phyloP scores from a whole-genome alignment of 2,329 filamentous ascomycete genomes.

The Ophiostoma triangulosporum region DNA sequence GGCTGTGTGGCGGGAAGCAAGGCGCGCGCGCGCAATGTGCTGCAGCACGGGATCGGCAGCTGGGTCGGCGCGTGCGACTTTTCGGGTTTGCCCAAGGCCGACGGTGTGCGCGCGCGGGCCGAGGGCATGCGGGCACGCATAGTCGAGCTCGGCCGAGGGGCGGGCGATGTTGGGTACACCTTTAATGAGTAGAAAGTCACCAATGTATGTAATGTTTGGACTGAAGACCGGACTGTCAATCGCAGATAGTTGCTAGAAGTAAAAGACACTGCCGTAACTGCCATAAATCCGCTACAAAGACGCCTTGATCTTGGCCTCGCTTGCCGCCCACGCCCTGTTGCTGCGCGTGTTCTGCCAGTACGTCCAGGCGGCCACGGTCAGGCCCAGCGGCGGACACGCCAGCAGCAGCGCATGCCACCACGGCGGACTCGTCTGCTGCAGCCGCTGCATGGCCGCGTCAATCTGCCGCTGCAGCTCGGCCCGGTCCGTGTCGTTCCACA shows the following conservation, averaged over 20 bases:
- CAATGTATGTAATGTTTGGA: too few relatives aligned
- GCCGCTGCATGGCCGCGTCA: constrained; percentile 46
- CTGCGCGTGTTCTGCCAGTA: constrained; percentile 58
- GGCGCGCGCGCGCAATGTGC: constrained; percentile 53
- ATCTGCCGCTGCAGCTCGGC: constrained; percentile 58
- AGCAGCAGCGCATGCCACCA: constrained; percentile 71
- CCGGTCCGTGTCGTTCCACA: constrained; percentile 78
- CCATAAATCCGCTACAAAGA: background rate
- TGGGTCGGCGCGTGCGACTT: constrained; percentile 53
- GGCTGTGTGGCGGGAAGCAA: constrained; percentile 43
- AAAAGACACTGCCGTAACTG: background rate
- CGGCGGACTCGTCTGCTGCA: constrained; percentile 50
- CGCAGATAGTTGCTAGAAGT: too few relatives aligned
- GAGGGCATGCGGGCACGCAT: constrained; percentile 51
- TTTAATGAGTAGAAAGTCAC: constrained; percentile 31
- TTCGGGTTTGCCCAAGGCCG: constrained; percentile 22
- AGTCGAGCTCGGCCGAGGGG: constrained; percentile 46
- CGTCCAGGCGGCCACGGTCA: constrained; percentile 53
- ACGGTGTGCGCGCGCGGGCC: constrained; percentile 32
- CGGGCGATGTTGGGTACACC: constrained; percentile 50
- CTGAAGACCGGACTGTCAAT: too few relatives aligned
- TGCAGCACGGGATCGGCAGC: constrained; percentile 58
- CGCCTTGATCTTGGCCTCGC: constrained; percentile 24
- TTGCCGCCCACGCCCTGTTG: constrained; percentile 56
- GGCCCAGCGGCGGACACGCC: constrained; percentile 61